Base-by-base conservation (phyloP, 371 early-diverging fungal species). In the Actinomucor elegans region DNA sequence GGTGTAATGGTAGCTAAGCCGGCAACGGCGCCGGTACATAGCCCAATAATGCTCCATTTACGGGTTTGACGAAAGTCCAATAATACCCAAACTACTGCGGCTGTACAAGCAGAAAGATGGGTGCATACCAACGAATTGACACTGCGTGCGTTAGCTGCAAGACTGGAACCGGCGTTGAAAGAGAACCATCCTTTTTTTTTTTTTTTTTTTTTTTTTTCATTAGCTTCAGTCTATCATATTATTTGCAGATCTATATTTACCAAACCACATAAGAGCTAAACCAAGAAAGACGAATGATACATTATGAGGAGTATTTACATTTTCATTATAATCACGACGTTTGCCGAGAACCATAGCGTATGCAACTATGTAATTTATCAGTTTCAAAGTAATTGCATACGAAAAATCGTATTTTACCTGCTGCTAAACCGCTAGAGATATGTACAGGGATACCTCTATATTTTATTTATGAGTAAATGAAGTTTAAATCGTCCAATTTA, bases 1-100 rank as follows among this genome's bases (percentile, higher is more conserved):
- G 93, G 93, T 6, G 93, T 92, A 55, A 91, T 81, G 12, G 81
- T 85, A 6, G 88, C 92, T 31, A 92, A 71, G 14, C 89, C 94
- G 11, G 87, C 86, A 5, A 91, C 86, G 3, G 88, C 92, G 26
- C 94, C 94, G 1, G 88, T 84, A 75, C 93, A 93, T 54, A 89
- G 83, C 14, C 91, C 92, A 18, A 94, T 80, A 51, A 85, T 81
- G 9, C 91, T 86, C 55, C 86, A 73, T 72, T 87, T 87, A 52
- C 73, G 71, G 29, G 76, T 66, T 54, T 73, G 64, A 27, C 79
- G 71, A 63, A 83, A 90, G 43, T 91, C 91, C 54, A 84, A 59
- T 34, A 84, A 46, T 18, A 88, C 75, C 90, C 91, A 93, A 26
- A 86, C 69, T 37, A 90, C 28, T 7, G 84, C 86, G 5, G 83